Evolutionary conservation across 108 stramenopile species (phyloP).

Genomic region (Thalassiosira profunda): DNA sequence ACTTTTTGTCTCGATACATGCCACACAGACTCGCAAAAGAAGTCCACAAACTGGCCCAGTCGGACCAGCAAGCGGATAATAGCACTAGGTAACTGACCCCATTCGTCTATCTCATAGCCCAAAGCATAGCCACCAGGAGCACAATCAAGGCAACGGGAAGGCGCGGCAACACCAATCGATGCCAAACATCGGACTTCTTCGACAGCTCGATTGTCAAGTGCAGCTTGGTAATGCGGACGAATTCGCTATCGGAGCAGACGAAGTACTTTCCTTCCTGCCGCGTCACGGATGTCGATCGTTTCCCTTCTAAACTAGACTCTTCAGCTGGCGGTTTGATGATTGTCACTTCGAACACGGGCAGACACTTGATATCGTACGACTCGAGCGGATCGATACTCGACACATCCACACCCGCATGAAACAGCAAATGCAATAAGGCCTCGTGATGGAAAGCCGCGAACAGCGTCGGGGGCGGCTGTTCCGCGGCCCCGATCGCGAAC

Average conservation of each 20-base stretch:
- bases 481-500: slow-evolving; percentile 10
- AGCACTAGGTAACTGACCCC: no score
- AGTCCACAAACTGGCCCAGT: no score
- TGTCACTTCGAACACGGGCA: slow-evolving; percentile 14
- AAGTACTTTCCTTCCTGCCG: slow-evolving; percentile 18
- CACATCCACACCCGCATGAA: slow-evolving; percentile 8
- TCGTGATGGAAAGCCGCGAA: slow-evolving; percentile 10
- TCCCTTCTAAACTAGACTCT: not conserved
- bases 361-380: slow-evolving; percentile 1
- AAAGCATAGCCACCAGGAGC: not conserved
- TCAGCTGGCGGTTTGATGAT: not conserved
- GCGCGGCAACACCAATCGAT: not conserved
- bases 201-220: slow-evolving; percentile 5
- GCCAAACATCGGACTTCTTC: slow-evolving; percentile 7
- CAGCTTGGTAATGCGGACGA: slow-evolving; percentile 4
- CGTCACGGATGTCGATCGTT: not conserved
- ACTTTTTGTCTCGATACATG: no score
- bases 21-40: no score
- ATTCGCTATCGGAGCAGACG: slow-evolving; percentile 12
- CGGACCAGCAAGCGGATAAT: no score
- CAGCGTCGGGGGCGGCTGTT: not conserved
- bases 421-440: slow-evolving; percentile 8
- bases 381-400: slow-evolving; percentile 5
- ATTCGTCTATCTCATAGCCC: not conserved
- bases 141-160: slow-evolving; percentile 2